Percentiles rank a stretch among this genome's conserved stretches.
These are phyloP conservation scores for Arctium minus DNA, from an alignment of 129 eudicot species.

Conservation along the genomic window DNA sequence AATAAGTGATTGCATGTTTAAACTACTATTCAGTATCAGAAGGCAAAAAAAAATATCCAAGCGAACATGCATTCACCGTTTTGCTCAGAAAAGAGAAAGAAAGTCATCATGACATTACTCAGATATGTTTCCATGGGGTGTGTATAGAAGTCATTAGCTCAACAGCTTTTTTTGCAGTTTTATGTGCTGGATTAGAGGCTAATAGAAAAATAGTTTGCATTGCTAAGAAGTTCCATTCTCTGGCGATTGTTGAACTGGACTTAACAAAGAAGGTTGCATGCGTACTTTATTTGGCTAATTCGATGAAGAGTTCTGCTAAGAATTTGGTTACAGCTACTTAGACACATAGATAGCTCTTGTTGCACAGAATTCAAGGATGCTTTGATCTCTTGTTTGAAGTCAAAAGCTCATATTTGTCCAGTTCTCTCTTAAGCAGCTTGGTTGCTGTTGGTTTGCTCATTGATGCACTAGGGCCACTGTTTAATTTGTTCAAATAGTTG, in stretches of 20 bases:
- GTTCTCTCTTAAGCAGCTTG: not conserved
- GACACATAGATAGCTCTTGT: not conserved
- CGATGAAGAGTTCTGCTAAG: not conserved
- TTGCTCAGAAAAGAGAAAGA: not conserved
- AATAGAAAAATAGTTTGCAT: not conserved
- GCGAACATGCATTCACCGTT: not conserved
- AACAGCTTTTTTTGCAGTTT: not conserved
- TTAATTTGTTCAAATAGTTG: not conserved
- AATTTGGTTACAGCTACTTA: too few relatives aligned
- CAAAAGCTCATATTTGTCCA: not conserved
- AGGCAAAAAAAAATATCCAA: not conserved
- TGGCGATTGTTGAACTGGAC: not conserved
- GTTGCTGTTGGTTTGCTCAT: not conserved
- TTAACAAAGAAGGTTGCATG: not conserved
- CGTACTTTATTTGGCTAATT: not conserved
- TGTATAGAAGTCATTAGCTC: not conserved
- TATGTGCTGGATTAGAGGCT: too few relatives aligned
- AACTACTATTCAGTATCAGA: not conserved
- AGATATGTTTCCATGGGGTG: not conserved
- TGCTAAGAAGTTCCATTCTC: too few relatives aligned
- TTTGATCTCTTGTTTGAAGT: not conserved
- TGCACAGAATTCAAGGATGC: not conserved
- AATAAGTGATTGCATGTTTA: not conserved
- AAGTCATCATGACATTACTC: not conserved
- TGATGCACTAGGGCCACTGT: not conserved